Percentiles rank a stretch among this genome's conserved stretches.
Evolutionary conservation across 2,329 filamentous ascomycete species (phyloP).

Genomic region (Colletotrichum zoysiae): DNA sequence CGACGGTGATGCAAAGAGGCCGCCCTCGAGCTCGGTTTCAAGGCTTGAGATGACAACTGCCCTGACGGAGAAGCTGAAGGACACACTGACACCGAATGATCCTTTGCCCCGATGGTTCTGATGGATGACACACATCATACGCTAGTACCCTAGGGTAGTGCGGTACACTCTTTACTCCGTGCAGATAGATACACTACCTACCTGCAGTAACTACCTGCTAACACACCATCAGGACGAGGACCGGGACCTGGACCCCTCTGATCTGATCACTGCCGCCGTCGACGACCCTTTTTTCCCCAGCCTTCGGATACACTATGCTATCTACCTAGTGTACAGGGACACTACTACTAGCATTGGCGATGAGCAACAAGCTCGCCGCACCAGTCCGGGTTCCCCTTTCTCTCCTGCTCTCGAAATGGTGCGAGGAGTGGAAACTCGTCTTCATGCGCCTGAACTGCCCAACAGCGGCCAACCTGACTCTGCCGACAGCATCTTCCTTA

Average conservation of each 20-base stretch:
- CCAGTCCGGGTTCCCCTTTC: slow-evolving; percentile 35
- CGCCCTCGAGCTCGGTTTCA: slow-evolving; percentile 21
- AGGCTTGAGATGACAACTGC: slow-evolving; percentile 21
- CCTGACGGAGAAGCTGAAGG: slow-evolving; percentile 15
- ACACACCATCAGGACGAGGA: neutral
- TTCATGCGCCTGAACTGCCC: slow-evolving; percentile 32
- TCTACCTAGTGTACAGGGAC: neutral
- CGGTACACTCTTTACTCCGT: neutral
- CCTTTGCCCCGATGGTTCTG: slow-evolving; percentile 1
- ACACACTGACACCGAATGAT: slow-evolving; percentile 1
- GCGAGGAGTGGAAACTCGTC: slow-evolving; percentile 28
- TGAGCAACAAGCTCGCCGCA: slow-evolving; percentile 25
- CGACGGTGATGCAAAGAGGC: slow-evolving; percentile 24
- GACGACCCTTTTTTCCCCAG: slow-evolving; percentile 9
- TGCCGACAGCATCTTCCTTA: slow-evolving; percentile 11
- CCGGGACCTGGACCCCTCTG: slow-evolving; percentile 21
- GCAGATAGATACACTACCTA: neutral
- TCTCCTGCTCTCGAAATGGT: slow-evolving; percentile 26
- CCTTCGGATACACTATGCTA: neutral
- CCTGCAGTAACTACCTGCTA: too few relatives aligned
- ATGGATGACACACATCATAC: neutral
- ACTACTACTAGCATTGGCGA: slow-evolving; percentile 27
- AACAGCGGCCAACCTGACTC: slow-evolving; percentile 38
- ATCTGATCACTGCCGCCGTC: slow-evolving; percentile 22
- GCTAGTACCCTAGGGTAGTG: neutral